Percentiles rank a stretch among this genome's conserved stretches.
phyloP scores from a whole-genome alignment of 495 filamentous ascomycete genomes.

The Penicillium psychrofluorescens region DNA sequence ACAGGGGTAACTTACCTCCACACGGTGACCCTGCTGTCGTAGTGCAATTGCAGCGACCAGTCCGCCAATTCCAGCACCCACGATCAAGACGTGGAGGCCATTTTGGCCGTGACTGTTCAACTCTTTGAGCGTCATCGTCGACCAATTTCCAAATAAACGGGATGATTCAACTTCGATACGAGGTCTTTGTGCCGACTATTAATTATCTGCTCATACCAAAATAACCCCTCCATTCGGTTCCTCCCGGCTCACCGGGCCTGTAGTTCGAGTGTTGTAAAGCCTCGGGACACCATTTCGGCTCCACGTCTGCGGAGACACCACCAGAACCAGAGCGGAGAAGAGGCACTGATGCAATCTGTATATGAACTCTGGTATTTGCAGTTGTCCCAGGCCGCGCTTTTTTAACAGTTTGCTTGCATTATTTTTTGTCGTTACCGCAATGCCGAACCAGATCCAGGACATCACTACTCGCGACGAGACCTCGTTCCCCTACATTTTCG shows the following conservation, averaged over 20 bases:
- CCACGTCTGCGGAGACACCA: slow-evolving; percentile 17
- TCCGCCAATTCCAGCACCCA: slow-evolving; percentile 53
- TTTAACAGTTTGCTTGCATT: too few species aligned
- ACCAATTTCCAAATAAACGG: too few species aligned
- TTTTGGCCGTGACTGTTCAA: slow-evolving; percentile 2
- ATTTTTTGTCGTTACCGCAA: slow-evolving; percentile 6
- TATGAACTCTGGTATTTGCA: too few species aligned
- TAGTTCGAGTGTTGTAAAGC: background rate
- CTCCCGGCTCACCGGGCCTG: too few species aligned
- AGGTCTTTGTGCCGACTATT: too few species aligned
- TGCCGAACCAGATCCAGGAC: slow-evolving; percentile 35
- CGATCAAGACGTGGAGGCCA: slow-evolving; percentile 36
- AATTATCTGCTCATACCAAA: background rate
- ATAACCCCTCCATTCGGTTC: background rate
- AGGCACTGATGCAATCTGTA: too few species aligned
- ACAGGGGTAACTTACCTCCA: slow-evolving; percentile 22
- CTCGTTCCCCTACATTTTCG: slow-evolving; percentile 30
- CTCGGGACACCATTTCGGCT: slow-evolving; percentile 23
- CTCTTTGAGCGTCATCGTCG: slow-evolving; percentile 10
- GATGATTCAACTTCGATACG: too few species aligned
- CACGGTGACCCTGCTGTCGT: slow-evolving; percentile 46
- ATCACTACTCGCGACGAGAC: slow-evolving; percentile 26
- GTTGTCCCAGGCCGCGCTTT: too few species aligned
- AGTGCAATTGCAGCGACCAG: slow-evolving; percentile 47
- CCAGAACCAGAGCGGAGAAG: too few species aligned